Percentiles rank a stretch among this genome's conserved stretches.
phyloP scores from a whole-genome alignment of 2,329 filamentous ascomycete genomes.

The Nigrospora osmanthi region DNA sequence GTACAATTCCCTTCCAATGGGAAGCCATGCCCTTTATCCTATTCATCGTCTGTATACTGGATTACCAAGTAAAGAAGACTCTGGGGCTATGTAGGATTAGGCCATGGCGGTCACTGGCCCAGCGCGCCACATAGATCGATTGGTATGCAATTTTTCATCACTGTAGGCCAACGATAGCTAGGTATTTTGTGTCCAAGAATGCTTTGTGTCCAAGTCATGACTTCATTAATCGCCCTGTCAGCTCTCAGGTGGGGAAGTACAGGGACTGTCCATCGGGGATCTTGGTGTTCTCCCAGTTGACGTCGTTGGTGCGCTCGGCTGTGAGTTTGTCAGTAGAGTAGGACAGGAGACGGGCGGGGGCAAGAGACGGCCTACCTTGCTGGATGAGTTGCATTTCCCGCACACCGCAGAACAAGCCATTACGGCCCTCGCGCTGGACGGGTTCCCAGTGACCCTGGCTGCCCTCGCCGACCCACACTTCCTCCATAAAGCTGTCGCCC shows the following conservation, averaged over 20 bases:
- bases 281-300: constrained; percentile 25
- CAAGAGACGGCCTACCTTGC: constrained; percentile 5
- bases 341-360: neutral
- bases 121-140: no score
- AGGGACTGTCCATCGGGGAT: constrained; percentile 25
- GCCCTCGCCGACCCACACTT: constrained; percentile 35
- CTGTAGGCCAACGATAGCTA: no score
- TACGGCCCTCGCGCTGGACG: constrained; percentile 34
- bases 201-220: no score
- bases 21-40: no score
- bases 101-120: no score
- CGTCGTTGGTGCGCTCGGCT: constrained; percentile 18
- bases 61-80: no score
- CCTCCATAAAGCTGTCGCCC: constrained; percentile 45
- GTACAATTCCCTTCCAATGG: no score
- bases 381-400: constrained; percentile 36
- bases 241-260: constrained; percentile 18
- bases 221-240: no score
- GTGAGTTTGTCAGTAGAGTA: neutral
- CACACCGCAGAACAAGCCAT: constrained; percentile 48
- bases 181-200: no score
- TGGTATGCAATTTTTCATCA: no score
- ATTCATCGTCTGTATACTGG: no score
- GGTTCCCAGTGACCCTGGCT: constrained; percentile 29
- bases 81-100: no score